Percentiles rank a stretch among this genome's conserved stretches.
Evolutionary conservation across 768 basidiomycete species (phyloP).

Genomic region (Arthromyces matolae): DNA sequence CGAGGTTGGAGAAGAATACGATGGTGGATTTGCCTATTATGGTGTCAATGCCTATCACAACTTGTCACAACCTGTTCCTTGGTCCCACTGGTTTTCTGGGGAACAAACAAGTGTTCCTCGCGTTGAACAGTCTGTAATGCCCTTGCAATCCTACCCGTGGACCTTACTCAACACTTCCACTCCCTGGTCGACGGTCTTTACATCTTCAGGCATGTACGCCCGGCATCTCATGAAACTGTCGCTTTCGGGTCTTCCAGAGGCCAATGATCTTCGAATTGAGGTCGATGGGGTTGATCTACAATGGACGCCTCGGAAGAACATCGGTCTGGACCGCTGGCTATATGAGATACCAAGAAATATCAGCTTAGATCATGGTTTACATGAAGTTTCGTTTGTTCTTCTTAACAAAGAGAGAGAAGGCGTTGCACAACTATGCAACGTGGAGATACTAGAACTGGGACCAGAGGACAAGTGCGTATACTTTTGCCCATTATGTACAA

Average conservation of each 20-base stretch:
- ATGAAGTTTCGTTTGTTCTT: constrained; percentile 58
- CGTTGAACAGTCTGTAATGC: constrained; percentile 70
- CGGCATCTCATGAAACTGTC: constrained; percentile 67
- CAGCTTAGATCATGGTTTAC: constrained; percentile 45
- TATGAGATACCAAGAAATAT: constrained; percentile 53
- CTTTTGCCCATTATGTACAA: background rate
- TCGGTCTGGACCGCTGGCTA: constrained; percentile 74
- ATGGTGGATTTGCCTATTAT: constrained; percentile 71
- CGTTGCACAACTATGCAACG: constrained; percentile 70
- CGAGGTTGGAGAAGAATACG: constrained; percentile 79
- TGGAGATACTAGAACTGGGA: constrained; percentile 73
- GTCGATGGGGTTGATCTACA: constrained; percentile 58
- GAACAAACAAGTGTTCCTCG: constrained; percentile 26
- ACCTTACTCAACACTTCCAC: constrained; percentile 57
- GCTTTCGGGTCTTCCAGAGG: constrained; percentile 61
- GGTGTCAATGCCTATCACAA: constrained; percentile 61
- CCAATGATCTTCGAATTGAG: constrained; percentile 49
- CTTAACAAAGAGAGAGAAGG: constrained; percentile 45
- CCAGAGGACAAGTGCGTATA: constrained; percentile 50
- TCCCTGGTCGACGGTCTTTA: constrained; percentile 59
- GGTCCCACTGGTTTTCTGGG: constrained; percentile 68
- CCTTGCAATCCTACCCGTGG: constrained; percentile 75
- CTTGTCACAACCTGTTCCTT: constrained; percentile 43
- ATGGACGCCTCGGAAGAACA: constrained; percentile 53
- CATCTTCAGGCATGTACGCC: constrained; percentile 59